phyloP scores from a whole-genome alignment of 139 green algal genomes.

The Micractinium conductrix region DNA sequence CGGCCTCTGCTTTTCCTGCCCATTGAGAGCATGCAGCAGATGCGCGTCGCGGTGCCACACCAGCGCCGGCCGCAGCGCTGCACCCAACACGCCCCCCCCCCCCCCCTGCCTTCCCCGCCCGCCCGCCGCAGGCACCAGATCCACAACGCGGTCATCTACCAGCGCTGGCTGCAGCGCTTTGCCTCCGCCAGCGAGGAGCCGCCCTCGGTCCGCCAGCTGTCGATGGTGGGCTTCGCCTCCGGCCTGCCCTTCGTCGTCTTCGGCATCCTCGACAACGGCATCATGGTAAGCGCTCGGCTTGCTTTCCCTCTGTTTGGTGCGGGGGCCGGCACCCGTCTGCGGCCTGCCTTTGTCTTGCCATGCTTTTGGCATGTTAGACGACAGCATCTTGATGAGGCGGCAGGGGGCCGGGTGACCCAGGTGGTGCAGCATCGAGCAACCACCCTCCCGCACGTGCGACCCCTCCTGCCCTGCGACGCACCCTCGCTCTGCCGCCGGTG shows the following conservation, averaged over 20 bases:
- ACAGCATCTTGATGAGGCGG: too few species aligned
- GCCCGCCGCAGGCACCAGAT: constrained; percentile 20
- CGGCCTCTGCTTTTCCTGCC: not conserved
- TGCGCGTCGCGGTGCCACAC: constrained; percentile 41
- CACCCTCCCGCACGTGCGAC: too few species aligned
- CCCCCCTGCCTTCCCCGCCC: too few species aligned
- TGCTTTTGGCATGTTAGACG: too few species aligned
- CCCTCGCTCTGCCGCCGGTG: too few species aligned
- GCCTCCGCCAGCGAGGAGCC: not conserved
- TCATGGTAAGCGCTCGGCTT: constrained; percentile 50
- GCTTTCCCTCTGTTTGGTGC: not conserved
- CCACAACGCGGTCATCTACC: constrained; percentile 29
- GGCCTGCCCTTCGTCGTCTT: constrained; percentile 72
- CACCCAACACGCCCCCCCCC: too few species aligned
- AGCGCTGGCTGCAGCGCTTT: not conserved
- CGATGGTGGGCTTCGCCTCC: constrained; percentile 42
- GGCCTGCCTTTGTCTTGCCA: too few species aligned
- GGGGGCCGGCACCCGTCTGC: too few species aligned
- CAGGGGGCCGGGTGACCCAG: too few species aligned
- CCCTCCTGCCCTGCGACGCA: too few species aligned
- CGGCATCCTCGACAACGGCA: constrained; percentile 64
- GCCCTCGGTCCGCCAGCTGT: constrained; percentile 36
- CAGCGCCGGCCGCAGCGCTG: too few species aligned
- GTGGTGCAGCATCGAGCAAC: too few species aligned
- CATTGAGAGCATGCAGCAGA: constrained; percentile 21